Conservation (phyloP, 306 rosid species). For the Fagus crenata region DNA sequence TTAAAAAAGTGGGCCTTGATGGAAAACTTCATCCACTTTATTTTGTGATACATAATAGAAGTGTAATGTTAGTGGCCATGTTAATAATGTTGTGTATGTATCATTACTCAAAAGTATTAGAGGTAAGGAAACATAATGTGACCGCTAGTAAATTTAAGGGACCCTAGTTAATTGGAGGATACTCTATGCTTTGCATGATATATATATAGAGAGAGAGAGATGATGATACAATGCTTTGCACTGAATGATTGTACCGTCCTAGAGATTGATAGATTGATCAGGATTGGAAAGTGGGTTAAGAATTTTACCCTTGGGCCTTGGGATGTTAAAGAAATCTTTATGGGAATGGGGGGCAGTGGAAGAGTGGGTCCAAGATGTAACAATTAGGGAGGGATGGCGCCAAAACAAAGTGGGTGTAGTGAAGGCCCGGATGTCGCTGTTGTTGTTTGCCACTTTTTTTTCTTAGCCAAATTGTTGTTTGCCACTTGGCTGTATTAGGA, state of each 20-base stretch:
- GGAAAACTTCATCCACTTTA: no score
- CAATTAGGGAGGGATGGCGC: neutral
- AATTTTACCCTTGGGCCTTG: neutral
- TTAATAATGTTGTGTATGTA: no score
- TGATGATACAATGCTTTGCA: neutral
- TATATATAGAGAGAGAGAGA: no score
- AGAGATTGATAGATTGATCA: neutral
- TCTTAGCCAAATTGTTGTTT: constrained; percentile 10
- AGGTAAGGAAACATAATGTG: no score
- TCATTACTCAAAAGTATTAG: no score
- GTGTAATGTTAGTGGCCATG: no score
- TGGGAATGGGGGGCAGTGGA: constrained; percentile 18
- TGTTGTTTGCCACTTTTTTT: constrained; percentile 25
- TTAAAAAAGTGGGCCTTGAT: no score
- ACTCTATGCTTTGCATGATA: no score
- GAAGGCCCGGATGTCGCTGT: constrained; percentile 27
- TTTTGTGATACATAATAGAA: no score
- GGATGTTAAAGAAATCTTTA: constrained; percentile 10
- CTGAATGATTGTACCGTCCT: neutral
- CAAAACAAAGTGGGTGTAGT: constrained; percentile 15
- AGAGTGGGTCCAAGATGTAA: neutral
- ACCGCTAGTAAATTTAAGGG: no score
- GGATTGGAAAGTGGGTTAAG: neutral
- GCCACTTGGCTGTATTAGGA: constrained; percentile 23
- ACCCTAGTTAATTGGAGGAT: no score